Percentiles rank a stretch among this genome's conserved stretches.
phyloP scores from a whole-genome alignment of 2,329 filamentous ascomycete species.

The Emydomyces testavorans region DNA sequence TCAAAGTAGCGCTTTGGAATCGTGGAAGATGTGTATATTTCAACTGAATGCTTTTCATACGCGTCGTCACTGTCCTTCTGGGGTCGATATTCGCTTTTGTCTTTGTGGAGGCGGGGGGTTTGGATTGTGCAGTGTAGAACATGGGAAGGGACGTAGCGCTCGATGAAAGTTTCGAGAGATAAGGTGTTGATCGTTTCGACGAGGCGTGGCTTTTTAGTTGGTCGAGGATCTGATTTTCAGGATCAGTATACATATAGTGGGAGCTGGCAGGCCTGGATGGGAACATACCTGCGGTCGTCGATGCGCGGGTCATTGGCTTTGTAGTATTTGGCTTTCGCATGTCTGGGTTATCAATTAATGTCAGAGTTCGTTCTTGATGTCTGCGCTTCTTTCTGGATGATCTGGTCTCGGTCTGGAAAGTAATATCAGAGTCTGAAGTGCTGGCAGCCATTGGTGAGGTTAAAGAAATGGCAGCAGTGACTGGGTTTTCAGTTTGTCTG shows the following conservation, averaged over 20 bases:
- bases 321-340: neutral
- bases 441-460: too few relatives aligned
- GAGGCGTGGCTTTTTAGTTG: slow-evolving; percentile 16
- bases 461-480: too few relatives aligned
- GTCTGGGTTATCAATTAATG: neutral
- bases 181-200: slow-evolving; percentile 36
- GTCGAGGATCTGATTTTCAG: neutral
- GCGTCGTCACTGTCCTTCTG: neutral
- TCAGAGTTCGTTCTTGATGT: neutral
- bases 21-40: slow-evolving; percentile 27
- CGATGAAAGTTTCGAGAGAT: slow-evolving; percentile 30
- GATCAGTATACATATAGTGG: neutral
- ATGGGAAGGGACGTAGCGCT: slow-evolving; percentile 23
- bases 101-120: neutral
- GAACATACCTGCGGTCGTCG: neutral
- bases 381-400: neutral
- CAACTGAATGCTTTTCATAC: slow-evolving; percentile 18
- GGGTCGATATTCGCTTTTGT: neutral
- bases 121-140: slow-evolving; percentile 14
- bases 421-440: neutral
- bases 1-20: slow-evolving; percentile 34
- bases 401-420: neutral
- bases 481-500: too few relatives aligned
- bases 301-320: neutral
- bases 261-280: neutral